phyloP scores from a whole-genome alignment of 2,329 filamentous ascomycete genomes.

The Colletotrichum salicis region DNA sequence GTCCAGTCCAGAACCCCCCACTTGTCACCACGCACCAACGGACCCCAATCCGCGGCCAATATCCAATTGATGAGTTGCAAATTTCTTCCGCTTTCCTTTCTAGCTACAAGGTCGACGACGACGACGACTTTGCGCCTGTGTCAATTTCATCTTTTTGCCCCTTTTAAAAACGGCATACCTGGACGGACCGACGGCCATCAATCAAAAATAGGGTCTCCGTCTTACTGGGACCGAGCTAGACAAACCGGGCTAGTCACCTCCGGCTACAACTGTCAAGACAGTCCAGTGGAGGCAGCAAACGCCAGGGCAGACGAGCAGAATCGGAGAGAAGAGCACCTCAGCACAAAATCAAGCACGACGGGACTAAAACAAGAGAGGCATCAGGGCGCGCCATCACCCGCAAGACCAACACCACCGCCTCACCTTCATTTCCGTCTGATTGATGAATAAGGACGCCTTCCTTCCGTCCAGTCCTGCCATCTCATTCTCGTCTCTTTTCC shows the following conservation, averaged over 20 bases:
- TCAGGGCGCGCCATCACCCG: not conserved
- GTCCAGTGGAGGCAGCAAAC: not conserved
- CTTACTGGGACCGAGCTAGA: not conserved
- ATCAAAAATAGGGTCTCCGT: not conserved
- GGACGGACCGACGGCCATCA: slow-evolving; percentile 3
- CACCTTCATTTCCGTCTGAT: not conserved
- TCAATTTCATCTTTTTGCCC: not conserved
- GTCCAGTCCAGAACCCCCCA: slow-evolving; percentile 33
- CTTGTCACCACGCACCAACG: slow-evolving; percentile 30
- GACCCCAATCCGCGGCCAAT: slow-evolving; percentile 28
- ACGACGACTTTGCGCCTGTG: not conserved
- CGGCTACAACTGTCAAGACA: not conserved
- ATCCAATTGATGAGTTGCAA: slow-evolving; percentile 32
- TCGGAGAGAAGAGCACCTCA: not conserved
- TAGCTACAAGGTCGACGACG: not conserved
- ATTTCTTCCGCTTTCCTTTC: slow-evolving; percentile 20
- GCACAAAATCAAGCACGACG: not conserved
- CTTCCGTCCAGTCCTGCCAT: not conserved
- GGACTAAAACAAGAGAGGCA: not conserved
- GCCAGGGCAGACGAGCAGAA: not conserved
- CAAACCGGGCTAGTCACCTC: not conserved
- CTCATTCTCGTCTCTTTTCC: not conserved
- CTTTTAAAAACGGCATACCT: slow-evolving; percentile 26
- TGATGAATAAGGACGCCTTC: not conserved
- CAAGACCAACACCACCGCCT: not conserved